Base-by-base conservation (phyloP, 139 green algal species). In the Tetradesmus lagerheimii region DNA sequence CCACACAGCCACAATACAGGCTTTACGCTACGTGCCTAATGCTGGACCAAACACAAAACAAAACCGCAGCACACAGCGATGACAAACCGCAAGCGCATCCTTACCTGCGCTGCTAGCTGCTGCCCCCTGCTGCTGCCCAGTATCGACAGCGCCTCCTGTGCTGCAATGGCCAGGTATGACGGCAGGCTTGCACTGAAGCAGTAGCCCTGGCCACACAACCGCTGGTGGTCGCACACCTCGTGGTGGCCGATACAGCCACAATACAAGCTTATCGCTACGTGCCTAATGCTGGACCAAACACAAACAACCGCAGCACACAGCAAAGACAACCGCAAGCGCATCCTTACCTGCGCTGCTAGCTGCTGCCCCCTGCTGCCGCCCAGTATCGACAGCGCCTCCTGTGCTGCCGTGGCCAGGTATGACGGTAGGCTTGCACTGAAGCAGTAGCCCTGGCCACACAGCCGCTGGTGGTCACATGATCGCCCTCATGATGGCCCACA, bases 111-210 rank as follows among this genome's bases (percentile, higher is more conserved):
- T 77, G 77, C 66, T 9, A 80, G 57, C 76, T 57, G 57, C 37
- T 66, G 45, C 27, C 34, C 78, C n/a, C 53, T 67, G 53, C 37
- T 79, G 1, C 16, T 76, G 12, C 88, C 53, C 29, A 92, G 47
- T 11, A 78, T 12, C 12, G 50, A 23, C 8, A 93, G 85, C 64
- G 90, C 89, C 45, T 85, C 35, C 57, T 67, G 57, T 37, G 92
- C 95, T 35, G 94, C 92, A 0, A 91, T 94, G 9, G 98, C 98
- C 71, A 99, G 92, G 93, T 97, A 99, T 71, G 98, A 98, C 34
- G 98, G 98, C 91, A 99, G 95, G 11, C 96, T 97, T 12, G 98
- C 98, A 4, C 93, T 98, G 95, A 99, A 99, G 91, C 95, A 97
- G 95, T 99, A 99, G 76, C 98, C 98, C 37, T 92, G 90, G 39